These are phyloP conservation scores for Nicotiana otophora DNA, from an alignment of 257 asterid genomes.

Conservation along the genomic window DNA sequence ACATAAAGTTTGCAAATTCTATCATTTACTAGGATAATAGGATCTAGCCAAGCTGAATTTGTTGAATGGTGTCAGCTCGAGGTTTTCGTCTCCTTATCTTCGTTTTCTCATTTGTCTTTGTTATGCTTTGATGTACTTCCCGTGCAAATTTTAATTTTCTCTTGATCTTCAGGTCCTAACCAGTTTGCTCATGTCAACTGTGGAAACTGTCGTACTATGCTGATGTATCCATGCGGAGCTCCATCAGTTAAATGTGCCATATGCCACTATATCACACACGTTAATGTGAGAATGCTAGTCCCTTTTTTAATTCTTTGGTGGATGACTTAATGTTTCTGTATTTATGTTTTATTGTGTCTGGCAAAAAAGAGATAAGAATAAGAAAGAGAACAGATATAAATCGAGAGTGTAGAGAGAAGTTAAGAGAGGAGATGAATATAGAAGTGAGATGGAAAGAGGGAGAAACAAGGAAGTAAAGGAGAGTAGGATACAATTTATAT, in stretches of 20 bases:
- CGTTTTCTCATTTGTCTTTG: not conserved
- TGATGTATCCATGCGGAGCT: slow-evolving; percentile 97
- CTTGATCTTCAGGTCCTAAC: slow-evolving; percentile 40
- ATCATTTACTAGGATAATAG: not conserved
- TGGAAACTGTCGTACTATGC: slow-evolving; percentile 78
- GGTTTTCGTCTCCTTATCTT: not conserved
- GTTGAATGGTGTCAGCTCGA: not conserved
- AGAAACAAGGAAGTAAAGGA: not conserved
- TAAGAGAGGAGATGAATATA: not conserved
- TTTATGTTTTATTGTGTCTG: not conserved
- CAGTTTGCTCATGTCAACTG: slow-evolving; percentile 79
- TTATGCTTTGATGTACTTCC: not conserved
- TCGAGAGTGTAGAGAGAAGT: no score
- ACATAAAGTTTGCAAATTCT: not conserved
- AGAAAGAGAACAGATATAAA: not conserved
- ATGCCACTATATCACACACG: slow-evolving; percentile 77
- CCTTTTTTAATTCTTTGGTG: not conserved
- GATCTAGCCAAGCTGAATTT: not conserved
- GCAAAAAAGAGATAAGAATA: not conserved
- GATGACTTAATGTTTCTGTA: not conserved
- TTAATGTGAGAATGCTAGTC: slow-evolving; percentile 42
- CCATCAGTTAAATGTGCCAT: slow-evolving; percentile 95
- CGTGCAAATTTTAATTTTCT: slow-evolving; percentile 6
- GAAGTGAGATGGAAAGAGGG: not conserved
- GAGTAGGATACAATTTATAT: not conserved